Evolutionary conservation across 2,329 filamentous ascomycete species (phyloP), one percentile per base, ranked within the genome.

Genomic region (Fusarium chlamydosporum): DNA sequence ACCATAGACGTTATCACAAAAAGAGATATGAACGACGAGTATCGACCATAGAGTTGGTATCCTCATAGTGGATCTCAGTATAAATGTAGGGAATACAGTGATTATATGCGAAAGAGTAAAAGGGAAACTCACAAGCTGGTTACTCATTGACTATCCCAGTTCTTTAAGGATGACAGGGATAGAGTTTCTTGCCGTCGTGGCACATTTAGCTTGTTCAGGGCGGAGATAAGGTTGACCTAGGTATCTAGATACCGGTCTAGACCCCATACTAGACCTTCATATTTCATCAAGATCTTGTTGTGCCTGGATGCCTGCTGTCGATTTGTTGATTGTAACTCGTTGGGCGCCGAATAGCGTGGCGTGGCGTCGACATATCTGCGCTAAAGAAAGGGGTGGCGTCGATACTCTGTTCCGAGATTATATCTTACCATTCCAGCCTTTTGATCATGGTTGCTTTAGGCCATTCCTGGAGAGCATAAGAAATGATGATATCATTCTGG

Each of bases 31-130:
- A 50, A 35, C 13, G 13, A 37, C 1, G 11, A 50, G 3, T 27
- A 38, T 37, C 12, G 8, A 33, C 46, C 46, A 50, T 7, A 38
- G 46, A 50, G 33, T 50, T 33, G 37, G 11, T 50, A 31, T 33
- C 37, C 46, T 50, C 46, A 50, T 50, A 27, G 23, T 33, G 33
- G 33, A 26, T 15, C 15, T 1, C 16, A 27, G 6, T 7, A 37
- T 18, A 33, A 10, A 7, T 38, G 16, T 12, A 50, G 23, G 8
- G 15, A 31, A 50, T 50, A 8, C 7, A 23, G 46, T 34, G 11
- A 9, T 37, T 18, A 23, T 10, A 18, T 33, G 11, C 8, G 7
- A 3, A 15, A 15, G 4, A 27, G 4, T 20, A 50, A 27, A 27
- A 20, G 20, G 20, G 23, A 20, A 26, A 4, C 6, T 18, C 11